These are phyloP conservation scores for Imleria badia DNA, from an alignment of 768 basidiomycete species.

Conservation along the genomic window DNA sequence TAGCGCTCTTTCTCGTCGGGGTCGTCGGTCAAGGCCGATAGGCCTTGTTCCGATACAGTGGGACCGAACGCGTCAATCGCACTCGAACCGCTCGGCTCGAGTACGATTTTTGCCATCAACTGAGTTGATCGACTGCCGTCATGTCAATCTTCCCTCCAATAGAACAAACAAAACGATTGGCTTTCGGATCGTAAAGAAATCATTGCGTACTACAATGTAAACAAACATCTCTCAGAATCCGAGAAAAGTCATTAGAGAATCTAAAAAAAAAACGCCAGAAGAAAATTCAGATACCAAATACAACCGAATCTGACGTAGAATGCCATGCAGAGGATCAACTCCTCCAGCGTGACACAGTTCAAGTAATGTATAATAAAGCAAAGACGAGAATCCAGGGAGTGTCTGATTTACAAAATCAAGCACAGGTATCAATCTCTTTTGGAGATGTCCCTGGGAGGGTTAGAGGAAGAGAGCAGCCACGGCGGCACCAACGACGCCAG, in stretches of 20 bases:
- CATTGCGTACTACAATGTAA: slow-evolving; percentile 15
- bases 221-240: slow-evolving; percentile 18
- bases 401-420: slow-evolving; percentile 16
- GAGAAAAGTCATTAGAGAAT: slow-evolving; percentile 6
- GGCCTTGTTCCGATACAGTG: too few relatives aligned
- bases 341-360: slow-evolving; percentile 3
- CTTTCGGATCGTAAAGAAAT: slow-evolving; percentile 18
- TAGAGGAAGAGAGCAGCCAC: slow-evolving; percentile 41
- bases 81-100: too few relatives aligned
- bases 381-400: slow-evolving; percentile 8
- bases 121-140: neutral
- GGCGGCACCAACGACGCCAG: slow-evolving; percentile 38
- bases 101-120: too few relatives aligned
- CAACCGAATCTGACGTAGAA: neutral
- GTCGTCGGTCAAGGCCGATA: too few relatives aligned
- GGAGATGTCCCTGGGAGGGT: neutral
- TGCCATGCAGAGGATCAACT: neutral
- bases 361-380: slow-evolving; percentile 20
- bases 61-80: too few relatives aligned
- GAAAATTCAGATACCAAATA: slow-evolving; percentile 4
- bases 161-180: neutral
- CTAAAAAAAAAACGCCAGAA: slow-evolving; percentile 3
- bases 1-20: too few relatives aligned
- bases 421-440: slow-evolving; percentile 22
- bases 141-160: neutral